Evolutionary conservation across 192 early-diverging fungal genomes (phyloP).

Genomic region (Geranomyces michiganensis): DNA sequence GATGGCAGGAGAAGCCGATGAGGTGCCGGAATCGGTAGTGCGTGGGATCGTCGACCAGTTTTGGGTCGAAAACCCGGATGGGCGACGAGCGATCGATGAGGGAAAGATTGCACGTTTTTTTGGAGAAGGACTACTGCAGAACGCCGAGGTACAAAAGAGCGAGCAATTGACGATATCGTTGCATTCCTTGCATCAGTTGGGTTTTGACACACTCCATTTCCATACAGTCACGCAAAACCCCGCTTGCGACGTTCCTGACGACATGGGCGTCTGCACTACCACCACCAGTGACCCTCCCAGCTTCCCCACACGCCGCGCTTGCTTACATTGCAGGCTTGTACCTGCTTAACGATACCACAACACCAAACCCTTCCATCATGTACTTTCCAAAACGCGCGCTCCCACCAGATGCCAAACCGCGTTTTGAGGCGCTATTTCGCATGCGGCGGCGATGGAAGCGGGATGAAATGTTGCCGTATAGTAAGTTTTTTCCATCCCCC

Average conservation of each 20-base stretch:
- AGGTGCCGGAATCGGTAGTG: constrained; percentile 33
- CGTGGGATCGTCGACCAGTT: constrained; percentile 23
- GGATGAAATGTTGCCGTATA: constrained; percentile 45
- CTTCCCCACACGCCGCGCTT: not conserved
- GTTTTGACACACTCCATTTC: no score
- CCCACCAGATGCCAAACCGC: constrained; percentile 39
- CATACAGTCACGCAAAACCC: constrained; percentile 14
- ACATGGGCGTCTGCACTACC: constrained; percentile 37
- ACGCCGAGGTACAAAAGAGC: constrained; percentile 26
- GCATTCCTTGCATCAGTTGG: no score
- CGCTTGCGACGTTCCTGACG: constrained; percentile 31
- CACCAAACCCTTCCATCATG: constrained; percentile 7
- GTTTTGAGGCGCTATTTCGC: constrained; percentile 47
- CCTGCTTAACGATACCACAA: constrained; percentile 26
- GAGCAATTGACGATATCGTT: not conserved
- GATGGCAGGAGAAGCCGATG: constrained; percentile 33
- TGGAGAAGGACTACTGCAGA: constrained; percentile 42
- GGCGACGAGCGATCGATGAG: constrained; percentile 9
- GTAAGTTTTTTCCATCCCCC: constrained; percentile 18
- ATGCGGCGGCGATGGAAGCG: constrained; percentile 41
- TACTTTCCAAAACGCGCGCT: constrained; percentile 43
- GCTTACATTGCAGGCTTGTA: constrained; percentile 18
- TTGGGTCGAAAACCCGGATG: constrained; percentile 8
- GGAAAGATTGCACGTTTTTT: constrained; percentile 35
- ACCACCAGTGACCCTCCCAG: not conserved